Conservation (phyloP, 257 asterid genomes). For the Solanum chaucha region DNA sequence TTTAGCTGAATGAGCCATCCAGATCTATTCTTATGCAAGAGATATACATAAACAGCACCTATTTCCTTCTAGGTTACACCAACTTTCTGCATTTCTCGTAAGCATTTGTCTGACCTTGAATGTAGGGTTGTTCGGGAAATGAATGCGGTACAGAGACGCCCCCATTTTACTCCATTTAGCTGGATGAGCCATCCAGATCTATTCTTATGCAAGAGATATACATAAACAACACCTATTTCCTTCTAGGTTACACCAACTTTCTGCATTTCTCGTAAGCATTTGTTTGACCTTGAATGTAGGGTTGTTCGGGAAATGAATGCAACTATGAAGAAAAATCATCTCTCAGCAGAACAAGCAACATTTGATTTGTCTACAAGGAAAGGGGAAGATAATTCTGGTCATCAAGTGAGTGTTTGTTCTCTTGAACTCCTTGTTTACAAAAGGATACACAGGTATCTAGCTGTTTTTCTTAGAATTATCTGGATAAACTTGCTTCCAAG, state of each 20-base stretch:
- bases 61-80: conserved; percentile 7
- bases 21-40: neutral
- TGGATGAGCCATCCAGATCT: neutral
- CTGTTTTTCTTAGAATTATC: neutral
- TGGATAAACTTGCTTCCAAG: neutral
- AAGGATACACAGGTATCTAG: neutral
- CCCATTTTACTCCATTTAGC: neutral
- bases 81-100: conserved; percentile 1
- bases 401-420: conserved; percentile 49
- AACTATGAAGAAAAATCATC: conserved; percentile 48
- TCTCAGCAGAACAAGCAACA: conserved; percentile 40
- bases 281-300: conserved; percentile 36
- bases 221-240: neutral
- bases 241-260: conserved; percentile 2
- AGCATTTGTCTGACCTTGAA: conserved; percentile 17
- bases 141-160: conserved; percentile 21
- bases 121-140: conserved; percentile 79
- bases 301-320: conserved; percentile 82
- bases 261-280: conserved; percentile 5
- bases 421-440: conserved; percentile 1
- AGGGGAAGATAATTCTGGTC: conserved; percentile 44
- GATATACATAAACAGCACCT: neutral
- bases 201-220: neutral
- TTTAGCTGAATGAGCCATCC: neutral
- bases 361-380: conserved; percentile 45